Evolutionary conservation across 2,329 filamentous ascomycete genomes (phyloP).

Genomic region (Leptographium lundbergii): DNA sequence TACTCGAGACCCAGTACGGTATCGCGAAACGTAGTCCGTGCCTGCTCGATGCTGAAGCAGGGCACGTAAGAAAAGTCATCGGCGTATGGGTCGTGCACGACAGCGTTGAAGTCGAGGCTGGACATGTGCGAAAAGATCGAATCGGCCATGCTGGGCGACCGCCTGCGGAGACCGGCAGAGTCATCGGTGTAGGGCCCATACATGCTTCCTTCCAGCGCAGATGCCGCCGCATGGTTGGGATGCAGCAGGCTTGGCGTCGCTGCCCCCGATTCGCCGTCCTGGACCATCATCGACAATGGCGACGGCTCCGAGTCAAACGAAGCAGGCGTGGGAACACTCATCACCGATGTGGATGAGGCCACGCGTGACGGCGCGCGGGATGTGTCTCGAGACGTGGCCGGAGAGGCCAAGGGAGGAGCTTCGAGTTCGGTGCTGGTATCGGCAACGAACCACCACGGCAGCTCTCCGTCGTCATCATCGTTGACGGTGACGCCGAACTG

Average conservation of each 20-base stretch:
- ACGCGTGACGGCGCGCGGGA: conserved; percentile 31
- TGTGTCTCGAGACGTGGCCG: conserved; percentile 26
- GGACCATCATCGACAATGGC: conserved; percentile 12
- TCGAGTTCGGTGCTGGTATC: conserved; percentile 4
- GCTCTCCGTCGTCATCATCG: conserved; percentile 28
- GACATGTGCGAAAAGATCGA: conserved; percentile 63
- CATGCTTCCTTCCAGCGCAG: conserved; percentile 65
- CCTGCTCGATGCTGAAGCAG: conserved; percentile 75
- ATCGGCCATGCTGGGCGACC: conserved; percentile 70
- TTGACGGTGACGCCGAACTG: conserved; percentile 59
- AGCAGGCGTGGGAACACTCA: conserved; percentile 19
- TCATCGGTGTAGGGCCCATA: conserved; percentile 57
- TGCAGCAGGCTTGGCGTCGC: conserved; percentile 40
- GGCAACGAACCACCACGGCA: conserved; percentile 19
- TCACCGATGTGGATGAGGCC: conserved; percentile 32
- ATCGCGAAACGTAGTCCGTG: conserved; percentile 77
- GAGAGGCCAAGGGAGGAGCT: conserved; percentile 10
- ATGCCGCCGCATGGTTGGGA: conserved; percentile 15
- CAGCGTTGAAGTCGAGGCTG: conserved; percentile 45
- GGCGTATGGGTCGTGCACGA: conserved; percentile 53
- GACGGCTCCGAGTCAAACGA: conserved; percentile 22
- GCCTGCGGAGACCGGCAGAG: conserved; percentile 39
- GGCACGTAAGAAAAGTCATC: conserved; percentile 91
- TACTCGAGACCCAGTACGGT: conserved; percentile 90
- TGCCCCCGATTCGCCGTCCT: conserved; percentile 26